Percentiles rank a stretch among this genome's conserved stretches.
These are phyloP conservation scores for Fusarium compactum DNA, from an alignment of 2,329 filamentous ascomycete genomes.

Conservation along the genomic window DNA sequence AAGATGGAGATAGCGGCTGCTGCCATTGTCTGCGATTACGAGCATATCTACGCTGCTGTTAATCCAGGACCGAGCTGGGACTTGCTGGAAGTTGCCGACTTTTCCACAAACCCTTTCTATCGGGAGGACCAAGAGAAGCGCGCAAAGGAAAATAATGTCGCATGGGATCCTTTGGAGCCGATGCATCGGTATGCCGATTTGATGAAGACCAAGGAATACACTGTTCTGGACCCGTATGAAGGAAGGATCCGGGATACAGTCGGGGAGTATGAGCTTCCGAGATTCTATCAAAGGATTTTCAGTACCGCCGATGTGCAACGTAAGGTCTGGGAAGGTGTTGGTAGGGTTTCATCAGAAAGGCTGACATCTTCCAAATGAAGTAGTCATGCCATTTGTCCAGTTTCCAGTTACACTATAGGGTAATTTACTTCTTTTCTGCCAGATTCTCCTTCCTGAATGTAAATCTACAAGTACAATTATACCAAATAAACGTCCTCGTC, in stretches of 20 bases:
- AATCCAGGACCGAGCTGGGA: background rate
- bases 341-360: background rate
- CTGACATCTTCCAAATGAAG: too few species aligned
- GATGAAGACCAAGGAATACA: background rate
- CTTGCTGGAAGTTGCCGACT: background rate
- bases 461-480: too few species aligned
- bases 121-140: background rate
- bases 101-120: background rate
- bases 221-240: background rate
- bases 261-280: rapidly evolving
- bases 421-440: too few species aligned
- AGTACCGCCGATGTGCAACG: background rate
- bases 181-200: background rate
- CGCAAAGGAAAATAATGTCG: background rate
- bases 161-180: background rate
- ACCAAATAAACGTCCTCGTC: too few species aligned
- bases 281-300: rapidly evolving
- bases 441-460: too few species aligned
- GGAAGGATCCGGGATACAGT: background rate
- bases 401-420: too few species aligned
- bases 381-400: too few species aligned
- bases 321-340: background rate
- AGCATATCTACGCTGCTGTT: background rate
- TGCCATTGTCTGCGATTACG: background rate
- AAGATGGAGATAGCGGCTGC: background rate